Evolutionary conservation across 2,329 filamentous ascomycete genomes (phyloP).

Genomic region (Neofusicoccum parvum): DNA sequence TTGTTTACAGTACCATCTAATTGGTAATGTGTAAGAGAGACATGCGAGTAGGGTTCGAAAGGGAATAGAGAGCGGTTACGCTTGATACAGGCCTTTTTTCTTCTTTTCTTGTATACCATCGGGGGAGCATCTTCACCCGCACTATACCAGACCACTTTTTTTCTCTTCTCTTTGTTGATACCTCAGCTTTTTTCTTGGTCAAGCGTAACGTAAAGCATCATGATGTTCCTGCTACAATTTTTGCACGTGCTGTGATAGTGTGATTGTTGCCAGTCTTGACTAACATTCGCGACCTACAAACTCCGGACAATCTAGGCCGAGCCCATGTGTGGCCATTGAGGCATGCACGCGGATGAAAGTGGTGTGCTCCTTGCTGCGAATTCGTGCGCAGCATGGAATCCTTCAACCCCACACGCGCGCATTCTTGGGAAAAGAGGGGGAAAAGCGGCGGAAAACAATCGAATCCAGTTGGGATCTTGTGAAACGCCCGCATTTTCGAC

Average conservation of each 20-base stretch:
- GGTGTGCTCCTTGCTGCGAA: too few species aligned
- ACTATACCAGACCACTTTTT: conserved; percentile 13
- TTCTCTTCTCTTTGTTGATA: conserved; percentile 10
- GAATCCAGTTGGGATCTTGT: too few species aligned
- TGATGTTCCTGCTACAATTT: conserved; percentile 2
- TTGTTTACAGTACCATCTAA: conserved; percentile 2
- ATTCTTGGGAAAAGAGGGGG: too few species aligned
- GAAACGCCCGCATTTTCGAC: too few species aligned
- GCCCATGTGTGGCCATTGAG: too few species aligned
- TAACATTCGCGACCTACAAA: too few species aligned
- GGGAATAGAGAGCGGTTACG: background rate
- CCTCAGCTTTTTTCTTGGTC: conserved; percentile 10
- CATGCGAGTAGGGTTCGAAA: background rate
- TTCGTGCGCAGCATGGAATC: too few species aligned
- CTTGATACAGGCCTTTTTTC: background rate
- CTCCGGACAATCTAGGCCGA: too few species aligned
- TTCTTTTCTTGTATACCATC: conserved; percentile 5
- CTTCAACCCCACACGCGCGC: too few species aligned
- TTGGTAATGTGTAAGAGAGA: conserved; percentile 16
- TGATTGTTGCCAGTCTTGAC: too few species aligned
- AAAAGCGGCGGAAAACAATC: too few species aligned
- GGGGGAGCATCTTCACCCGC: background rate
- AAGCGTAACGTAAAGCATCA: conserved; percentile 18
- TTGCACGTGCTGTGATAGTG: background rate
- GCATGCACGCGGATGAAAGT: too few species aligned